These are phyloP conservation scores for Ceratocystiopsis sp. DNA, from an alignment of 2,329 filamentous ascomycete species.

Conservation along the genomic window DNA sequence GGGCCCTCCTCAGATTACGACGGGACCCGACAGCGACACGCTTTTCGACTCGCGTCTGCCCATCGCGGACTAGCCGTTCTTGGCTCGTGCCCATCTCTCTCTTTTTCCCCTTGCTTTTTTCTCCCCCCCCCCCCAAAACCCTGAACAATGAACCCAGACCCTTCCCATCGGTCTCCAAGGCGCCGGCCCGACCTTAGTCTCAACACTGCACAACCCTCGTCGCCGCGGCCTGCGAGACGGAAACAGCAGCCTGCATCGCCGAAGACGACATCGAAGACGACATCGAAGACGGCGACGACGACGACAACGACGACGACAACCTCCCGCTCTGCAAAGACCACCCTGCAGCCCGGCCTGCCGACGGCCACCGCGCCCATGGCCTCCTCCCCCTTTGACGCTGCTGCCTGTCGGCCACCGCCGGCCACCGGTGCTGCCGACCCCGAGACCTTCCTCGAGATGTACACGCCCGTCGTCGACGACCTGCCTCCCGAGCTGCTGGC, in stretches of 20 bases:
- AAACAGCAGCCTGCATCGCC: conserved; percentile 9
- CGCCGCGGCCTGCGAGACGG: conserved; percentile 14
- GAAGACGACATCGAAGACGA: no score
- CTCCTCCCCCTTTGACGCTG: conserved; percentile 11
- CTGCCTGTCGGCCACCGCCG: conserved; percentile 17
- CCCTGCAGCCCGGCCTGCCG: background rate
- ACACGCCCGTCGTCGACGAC: conserved; percentile 19
- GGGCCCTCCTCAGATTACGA: no score
- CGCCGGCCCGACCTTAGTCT: conserved; percentile 22
- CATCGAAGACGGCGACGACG: no score
- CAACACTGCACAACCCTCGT: conserved; percentile 16
- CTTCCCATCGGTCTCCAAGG: conserved; percentile 8
- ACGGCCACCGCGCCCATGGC: conserved; percentile 11
- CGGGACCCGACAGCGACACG: no score
- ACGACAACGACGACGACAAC: no score
- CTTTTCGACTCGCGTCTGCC: background rate
- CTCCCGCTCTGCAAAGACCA: conserved; percentile 2
- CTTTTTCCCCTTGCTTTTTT: background rate
- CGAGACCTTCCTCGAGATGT: conserved; percentile 22
- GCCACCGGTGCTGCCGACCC: conserved; percentile 13
- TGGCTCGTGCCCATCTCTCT: background rate
- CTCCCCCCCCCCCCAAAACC: background rate
- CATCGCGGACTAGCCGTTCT: background rate
- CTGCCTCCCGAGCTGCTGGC: conserved; percentile 7
- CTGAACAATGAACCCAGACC: conserved; percentile 4